Conservation (phyloP, 352 stramenopile genomes). For the Globisporangium radiosum region DNA sequence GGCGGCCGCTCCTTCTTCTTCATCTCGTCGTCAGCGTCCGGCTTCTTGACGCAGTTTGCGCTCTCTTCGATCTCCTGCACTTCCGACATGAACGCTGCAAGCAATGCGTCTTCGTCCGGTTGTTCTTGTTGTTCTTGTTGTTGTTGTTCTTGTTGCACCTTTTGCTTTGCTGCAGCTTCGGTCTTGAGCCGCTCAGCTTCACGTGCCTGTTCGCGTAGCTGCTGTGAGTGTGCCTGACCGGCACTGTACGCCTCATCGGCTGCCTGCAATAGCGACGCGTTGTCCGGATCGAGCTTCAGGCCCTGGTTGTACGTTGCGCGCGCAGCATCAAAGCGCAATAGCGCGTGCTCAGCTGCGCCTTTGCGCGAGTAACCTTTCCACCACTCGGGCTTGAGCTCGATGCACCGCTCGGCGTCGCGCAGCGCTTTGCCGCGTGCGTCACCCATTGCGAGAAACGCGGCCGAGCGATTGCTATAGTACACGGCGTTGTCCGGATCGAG, state of each 20-base stretch:
- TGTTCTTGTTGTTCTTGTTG: no score
- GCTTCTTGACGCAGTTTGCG: constrained; percentile 74
- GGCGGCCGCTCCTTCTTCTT: constrained; percentile 44
- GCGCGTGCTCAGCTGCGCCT: constrained; percentile 68
- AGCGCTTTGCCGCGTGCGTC: constrained; percentile 78
- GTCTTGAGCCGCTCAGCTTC: constrained; percentile 31
- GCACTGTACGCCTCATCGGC: constrained; percentile 66
- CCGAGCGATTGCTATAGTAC: constrained; percentile 84
- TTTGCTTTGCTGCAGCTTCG: constrained; percentile 13
- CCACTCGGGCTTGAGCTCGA: constrained; percentile 73
- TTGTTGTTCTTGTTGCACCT: constrained; percentile 9
- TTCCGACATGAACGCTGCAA: constrained; percentile 80
- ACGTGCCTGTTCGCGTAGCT: constrained; percentile 46
- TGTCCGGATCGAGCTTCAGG: constrained; percentile 62
- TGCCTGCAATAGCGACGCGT: constrained; percentile 54
- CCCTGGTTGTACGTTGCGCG: constrained; percentile 64
- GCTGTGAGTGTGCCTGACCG: constrained; percentile 57
- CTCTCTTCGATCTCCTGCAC: constrained; percentile 79
- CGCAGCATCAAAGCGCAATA: constrained; percentile 69
- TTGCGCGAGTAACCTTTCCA: constrained; percentile 87
- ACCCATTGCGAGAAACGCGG: constrained; percentile 70
- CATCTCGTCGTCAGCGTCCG: constrained; percentile 20
- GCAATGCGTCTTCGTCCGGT: constrained; percentile 45
- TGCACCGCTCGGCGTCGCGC: constrained; percentile 70
- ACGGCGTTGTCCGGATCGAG: constrained; percentile 82